Percentiles rank a stretch among this genome's conserved stretches.
phyloP scores from a whole-genome alignment of 129 eudicot species.

The Helianthus tuberosus region DNA sequence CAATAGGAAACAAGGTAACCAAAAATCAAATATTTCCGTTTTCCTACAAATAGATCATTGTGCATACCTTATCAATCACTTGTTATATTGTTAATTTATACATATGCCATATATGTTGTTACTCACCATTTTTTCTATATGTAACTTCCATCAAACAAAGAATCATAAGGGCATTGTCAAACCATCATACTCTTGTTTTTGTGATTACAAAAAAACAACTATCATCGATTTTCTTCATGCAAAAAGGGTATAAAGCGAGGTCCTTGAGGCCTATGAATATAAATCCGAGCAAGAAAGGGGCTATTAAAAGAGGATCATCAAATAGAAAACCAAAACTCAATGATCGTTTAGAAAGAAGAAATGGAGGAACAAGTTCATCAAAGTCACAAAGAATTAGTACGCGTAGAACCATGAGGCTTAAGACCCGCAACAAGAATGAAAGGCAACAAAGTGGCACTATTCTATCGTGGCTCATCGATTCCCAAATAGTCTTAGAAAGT shows the following conservation, averaged over 20 bases:
- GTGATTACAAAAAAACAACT: neutral
- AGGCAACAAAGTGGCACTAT: conserved; percentile 33
- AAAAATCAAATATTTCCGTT: conserved; percentile 2
- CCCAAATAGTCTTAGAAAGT: conserved; percentile 28
- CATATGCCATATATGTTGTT: neutral
- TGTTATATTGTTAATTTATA: conserved; percentile 7
- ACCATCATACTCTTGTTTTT: neutral
- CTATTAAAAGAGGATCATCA: conserved; percentile 5
- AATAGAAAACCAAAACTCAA: neutral
- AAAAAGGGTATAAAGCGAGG: conserved; percentile 23
- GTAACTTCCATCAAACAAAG: conserved; percentile 5
- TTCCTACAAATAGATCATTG: neutral
- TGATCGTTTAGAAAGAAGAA: conserved; percentile 11
- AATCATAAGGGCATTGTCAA: neutral
- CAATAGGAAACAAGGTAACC: conserved; percentile 17
- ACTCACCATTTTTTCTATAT: conserved; percentile 16
- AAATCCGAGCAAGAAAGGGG: conserved; percentile 12
- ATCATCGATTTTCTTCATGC: conserved; percentile 12
- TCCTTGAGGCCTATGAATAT: conserved; percentile 15
- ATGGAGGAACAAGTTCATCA: conserved; percentile 10
- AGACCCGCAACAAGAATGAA: conserved; percentile 3
- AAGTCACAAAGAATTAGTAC: conserved; percentile 15
- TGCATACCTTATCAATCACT: conserved; percentile 16
- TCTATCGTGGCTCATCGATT: conserved; percentile 52
- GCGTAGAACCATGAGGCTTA: conserved; percentile 22